Percentiles rank a stretch among this genome's conserved stretches.
phyloP scores from a whole-genome alignment of 148 eudicot genomes.

The Vaccinium darrowii region DNA sequence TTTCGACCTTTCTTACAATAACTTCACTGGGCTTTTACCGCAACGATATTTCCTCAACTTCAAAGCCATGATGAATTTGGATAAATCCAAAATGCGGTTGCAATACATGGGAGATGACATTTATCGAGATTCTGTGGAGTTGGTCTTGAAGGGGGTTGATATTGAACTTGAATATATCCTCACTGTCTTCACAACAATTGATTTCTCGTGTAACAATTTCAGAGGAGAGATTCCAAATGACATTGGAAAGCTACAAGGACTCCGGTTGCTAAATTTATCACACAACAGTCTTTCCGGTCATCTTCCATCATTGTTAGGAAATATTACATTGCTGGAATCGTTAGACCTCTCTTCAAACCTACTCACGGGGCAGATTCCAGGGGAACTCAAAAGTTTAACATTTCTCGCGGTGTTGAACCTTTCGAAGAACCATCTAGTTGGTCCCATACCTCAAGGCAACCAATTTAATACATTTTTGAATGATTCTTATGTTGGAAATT shows the following conservation, averaged over 20 bases:
- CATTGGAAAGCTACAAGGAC: conserved; percentile 11
- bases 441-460: neutral
- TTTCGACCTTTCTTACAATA: conserved; percentile 46
- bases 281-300: conserved; percentile 12
- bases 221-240: conserved; percentile 15
- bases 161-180: neutral
- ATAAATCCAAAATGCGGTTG: neutral
- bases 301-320: conserved; percentile 16
- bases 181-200: conserved; percentile 13
- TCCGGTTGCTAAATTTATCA: conserved; percentile 19
- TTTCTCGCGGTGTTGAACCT: neutral
- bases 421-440: neutral
- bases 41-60: conserved; percentile 5
- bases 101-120: neutral
- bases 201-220: conserved; percentile 18
- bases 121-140: conserved; percentile 11
- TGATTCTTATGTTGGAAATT: neutral
- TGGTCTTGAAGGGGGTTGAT: neutral
- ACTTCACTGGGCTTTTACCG: conserved; percentile 29
- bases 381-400: neutral
- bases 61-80: conserved; percentile 20
- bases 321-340: conserved; percentile 8
- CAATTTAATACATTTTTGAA: neutral
- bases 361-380: conserved; percentile 3
- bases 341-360: conserved; percentile 20